Percentiles rank a stretch among this genome's conserved stretches.
Conservation (phyloP, 1,284 basidiomycete species). For the Cryptococcus deneoformans region DNA sequence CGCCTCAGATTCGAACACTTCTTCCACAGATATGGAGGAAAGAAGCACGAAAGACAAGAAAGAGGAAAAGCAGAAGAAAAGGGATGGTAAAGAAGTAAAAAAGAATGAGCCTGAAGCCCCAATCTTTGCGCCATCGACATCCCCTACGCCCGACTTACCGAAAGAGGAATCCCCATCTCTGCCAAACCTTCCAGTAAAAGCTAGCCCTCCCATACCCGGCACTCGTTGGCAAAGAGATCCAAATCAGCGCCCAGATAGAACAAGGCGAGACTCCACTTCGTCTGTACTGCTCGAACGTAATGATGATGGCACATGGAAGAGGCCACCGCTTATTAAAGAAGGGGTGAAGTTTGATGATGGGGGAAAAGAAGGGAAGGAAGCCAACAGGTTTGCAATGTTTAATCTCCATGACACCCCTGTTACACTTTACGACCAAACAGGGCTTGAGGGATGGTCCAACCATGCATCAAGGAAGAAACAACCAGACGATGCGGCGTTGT, state of each 20-base stretch:
- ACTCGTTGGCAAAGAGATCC: conserved; percentile 5
- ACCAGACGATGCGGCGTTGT: neutral
- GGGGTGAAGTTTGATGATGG: conserved; percentile 8
- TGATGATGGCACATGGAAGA: conserved; percentile 3
- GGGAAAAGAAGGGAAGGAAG: conserved; percentile 10
- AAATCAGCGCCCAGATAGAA: conserved; percentile 3
- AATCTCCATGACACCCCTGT: conserved; percentile 1
- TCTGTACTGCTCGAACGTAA: conserved; percentile 8
- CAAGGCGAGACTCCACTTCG: conserved; percentile 2
- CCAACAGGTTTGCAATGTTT: neutral
- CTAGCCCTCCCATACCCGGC: neutral
- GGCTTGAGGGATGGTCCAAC: neutral
- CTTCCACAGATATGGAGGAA: neutral
- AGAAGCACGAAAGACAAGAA: neutral
- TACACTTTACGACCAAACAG: conserved; percentile 4
- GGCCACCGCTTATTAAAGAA: conserved; percentile 6
- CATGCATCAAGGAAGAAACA: conserved; percentile 1
- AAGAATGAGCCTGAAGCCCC: no score
- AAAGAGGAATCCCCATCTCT: neutral
- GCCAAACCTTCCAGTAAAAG: neutral
- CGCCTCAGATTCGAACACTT: no score
- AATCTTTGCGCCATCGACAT: no score
- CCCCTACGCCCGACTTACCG: neutral
- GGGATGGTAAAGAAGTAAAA: neutral
- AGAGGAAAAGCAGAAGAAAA: neutral